phyloP scores from a whole-genome alignment of 2,329 filamentous ascomycete genomes.

The Epichloe bromicola region DNA sequence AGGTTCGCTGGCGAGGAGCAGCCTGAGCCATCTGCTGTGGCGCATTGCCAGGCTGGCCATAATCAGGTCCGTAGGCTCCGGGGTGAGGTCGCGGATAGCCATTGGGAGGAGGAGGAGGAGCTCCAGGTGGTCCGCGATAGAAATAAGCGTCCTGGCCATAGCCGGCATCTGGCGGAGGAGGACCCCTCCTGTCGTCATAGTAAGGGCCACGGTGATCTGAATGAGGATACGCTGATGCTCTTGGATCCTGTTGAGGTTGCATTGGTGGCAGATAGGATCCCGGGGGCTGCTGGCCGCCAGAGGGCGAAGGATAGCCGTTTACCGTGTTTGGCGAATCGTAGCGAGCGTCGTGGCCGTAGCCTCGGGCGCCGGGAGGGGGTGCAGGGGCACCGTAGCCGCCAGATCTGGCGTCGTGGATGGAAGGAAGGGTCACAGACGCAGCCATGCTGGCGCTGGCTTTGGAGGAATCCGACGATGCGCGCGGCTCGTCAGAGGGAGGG shows the following conservation, averaged over 20 bases:
- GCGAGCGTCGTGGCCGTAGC: slow-evolving; percentile 20
- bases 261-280: slow-evolving; percentile 25
- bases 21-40: slow-evolving; percentile 31
- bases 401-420: slow-evolving; percentile 34
- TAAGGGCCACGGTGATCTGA: slow-evolving; percentile 26
- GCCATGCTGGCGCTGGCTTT: slow-evolving; percentile 26
- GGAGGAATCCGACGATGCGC: slow-evolving; percentile 8
- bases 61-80: slow-evolving; percentile 22
- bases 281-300: slow-evolving; percentile 19
- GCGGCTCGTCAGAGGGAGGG: slow-evolving; percentile 9
- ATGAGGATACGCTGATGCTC: slow-evolving; percentile 23
- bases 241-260: slow-evolving; percentile 23
- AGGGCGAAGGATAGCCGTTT: slow-evolving; percentile 33
- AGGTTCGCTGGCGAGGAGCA: slow-evolving; percentile 44
- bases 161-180: slow-evolving; percentile 12
- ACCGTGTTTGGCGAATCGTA: slow-evolving; percentile 31
- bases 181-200: slow-evolving; percentile 22
- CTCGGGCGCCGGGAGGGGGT: slow-evolving; percentile 18
- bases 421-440: slow-evolving; percentile 32
- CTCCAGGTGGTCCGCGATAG: slow-evolving; percentile 18
- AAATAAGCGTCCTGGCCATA: slow-evolving; percentile 23
- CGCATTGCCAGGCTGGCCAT: slow-evolving; percentile 20
- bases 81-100: slow-evolving; percentile 15
- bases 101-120: slow-evolving; percentile 19
- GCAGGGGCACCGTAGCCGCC: slow-evolving; percentile 21